phyloP scores from a whole-genome alignment of 1,284 basidiomycete species.

The Fomitopsis schrenkii region DNA sequence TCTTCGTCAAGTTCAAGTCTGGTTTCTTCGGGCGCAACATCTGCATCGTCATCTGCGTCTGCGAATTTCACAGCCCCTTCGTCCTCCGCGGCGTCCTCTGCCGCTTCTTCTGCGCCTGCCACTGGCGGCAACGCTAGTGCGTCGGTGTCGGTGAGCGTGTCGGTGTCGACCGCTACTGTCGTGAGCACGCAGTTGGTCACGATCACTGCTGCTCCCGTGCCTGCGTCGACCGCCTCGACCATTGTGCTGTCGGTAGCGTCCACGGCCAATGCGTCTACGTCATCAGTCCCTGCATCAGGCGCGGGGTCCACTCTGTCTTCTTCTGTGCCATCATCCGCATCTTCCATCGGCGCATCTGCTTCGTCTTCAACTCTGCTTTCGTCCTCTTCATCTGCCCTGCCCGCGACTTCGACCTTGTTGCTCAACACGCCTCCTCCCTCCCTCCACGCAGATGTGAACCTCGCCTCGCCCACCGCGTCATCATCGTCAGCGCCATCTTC shows the following conservation, averaged over 20 bases:
- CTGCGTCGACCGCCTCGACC: neutral
- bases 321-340: neutral
- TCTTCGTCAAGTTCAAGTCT: slow-evolving; percentile 7
- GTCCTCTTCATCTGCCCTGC: neutral
- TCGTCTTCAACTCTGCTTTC: slow-evolving; percentile 4
- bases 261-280: neutral
- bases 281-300: neutral
- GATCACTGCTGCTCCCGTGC: slow-evolving; percentile 10
- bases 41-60: slow-evolving; percentile 3
- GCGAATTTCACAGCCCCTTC: neutral
- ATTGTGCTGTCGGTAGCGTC: neutral
- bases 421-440: neutral
- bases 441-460: neutral
- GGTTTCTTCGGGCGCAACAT: neutral
- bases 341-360: neutral
- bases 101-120: neutral
- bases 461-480: neutral
- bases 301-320: neutral
- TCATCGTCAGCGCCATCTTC: neutral
- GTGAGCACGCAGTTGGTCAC: slow-evolving; percentile 20
- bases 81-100: neutral
- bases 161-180: slow-evolving; percentile 12
- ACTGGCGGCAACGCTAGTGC: neutral
- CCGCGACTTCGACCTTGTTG: neutral
- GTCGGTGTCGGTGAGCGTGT: neutral